Evolutionary conservation across 2,329 filamentous ascomycete species (phyloP).

Genomic region (Alternaria viburni): DNA sequence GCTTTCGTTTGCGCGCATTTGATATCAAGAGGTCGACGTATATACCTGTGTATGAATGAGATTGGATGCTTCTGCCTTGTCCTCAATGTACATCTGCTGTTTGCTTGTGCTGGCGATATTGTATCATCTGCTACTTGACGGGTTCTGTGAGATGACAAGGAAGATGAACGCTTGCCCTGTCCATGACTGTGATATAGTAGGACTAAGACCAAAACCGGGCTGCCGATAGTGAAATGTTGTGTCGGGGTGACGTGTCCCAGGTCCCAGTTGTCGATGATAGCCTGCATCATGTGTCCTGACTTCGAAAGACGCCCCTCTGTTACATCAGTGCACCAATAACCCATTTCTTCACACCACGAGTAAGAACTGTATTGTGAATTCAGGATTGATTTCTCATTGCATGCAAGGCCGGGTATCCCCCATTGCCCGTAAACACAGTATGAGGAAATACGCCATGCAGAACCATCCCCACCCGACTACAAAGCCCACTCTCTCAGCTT

Average conservation of each 20-base stretch:
- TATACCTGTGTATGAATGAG: background rate
- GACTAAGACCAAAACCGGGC: background rate
- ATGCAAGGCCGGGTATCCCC: conserved; percentile 27
- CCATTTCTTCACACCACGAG: background rate
- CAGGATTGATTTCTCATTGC: conserved; percentile 34
- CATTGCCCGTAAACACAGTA: conserved; percentile 15
- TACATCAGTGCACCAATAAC: background rate
- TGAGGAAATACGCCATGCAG: conserved; percentile 31
- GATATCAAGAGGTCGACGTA: background rate
- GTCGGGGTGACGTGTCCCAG: background rate
- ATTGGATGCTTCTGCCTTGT: background rate
- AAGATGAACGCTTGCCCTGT: background rate
- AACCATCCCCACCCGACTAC: conserved; percentile 25
- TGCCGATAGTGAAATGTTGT: background rate
- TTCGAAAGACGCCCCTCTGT: background rate
- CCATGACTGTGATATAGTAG: background rate
- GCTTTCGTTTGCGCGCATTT: background rate
- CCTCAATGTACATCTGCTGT: background rate
- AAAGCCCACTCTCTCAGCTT: conserved; percentile 5
- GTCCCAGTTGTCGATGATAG: background rate
- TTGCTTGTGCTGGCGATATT: background rate
- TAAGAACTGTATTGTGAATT: conserved; percentile 15
- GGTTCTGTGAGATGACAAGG: background rate
- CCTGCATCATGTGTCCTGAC: background rate
- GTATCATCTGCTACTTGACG: background rate